Base-by-base conservation (phyloP, 495 filamentous ascomycete genomes). In the Penicillium cataractarum region DNA sequence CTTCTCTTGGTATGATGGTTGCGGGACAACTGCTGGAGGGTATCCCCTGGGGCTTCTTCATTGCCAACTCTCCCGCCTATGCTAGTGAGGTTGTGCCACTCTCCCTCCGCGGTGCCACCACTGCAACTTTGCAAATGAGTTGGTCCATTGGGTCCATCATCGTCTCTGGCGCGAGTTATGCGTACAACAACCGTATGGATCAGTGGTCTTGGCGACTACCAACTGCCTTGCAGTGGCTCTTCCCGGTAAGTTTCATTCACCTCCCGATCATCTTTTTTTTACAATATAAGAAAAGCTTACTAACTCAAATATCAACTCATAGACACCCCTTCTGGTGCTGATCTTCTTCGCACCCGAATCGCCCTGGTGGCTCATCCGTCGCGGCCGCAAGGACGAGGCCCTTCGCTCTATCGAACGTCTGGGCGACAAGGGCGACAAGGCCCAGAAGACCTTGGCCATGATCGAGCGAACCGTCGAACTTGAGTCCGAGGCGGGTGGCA, bases 171-270 rank as follows among this genome's bases (percentile, higher is more conserved):
- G 87, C 88, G 44, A 84, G 90, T 61, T 86, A 84, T 65, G 78
- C 78, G 56, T 83, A 84, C 77, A 71, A 86, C 50, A 75, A 73
- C 24, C 72, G 81, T 1, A 39, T 66, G 1, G 81, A 83, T 60
- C 65, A 86, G 58, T 87, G 83, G 82, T 75, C 82, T 8, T 87
- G 86, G 74, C 75, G 83, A 31, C 76, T 84, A 2, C 85, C 86
- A 6, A 88, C 88, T 64, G 86, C 86, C 10, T 74, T 90, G 6
- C 89, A 92, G 73, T 92, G 90, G 89, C 86, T 92, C 75, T 92
- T 89, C 83, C 89, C 89, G n/a, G 69, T 71, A 19, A 64, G 69
- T 63, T 12, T 27, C 15, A 10, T 19, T 26, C 40, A 7, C 15
- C 29, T 21, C 10, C 7, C 42, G 9, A 21, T 4, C 9, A 22